Percentiles rank a stretch among this genome's conserved stretches.
These are phyloP conservation scores for Sphagnum magellanicum DNA, from an alignment of 228 moss, liverwort and hornwort genomes.

Conservation along the genomic window DNA sequence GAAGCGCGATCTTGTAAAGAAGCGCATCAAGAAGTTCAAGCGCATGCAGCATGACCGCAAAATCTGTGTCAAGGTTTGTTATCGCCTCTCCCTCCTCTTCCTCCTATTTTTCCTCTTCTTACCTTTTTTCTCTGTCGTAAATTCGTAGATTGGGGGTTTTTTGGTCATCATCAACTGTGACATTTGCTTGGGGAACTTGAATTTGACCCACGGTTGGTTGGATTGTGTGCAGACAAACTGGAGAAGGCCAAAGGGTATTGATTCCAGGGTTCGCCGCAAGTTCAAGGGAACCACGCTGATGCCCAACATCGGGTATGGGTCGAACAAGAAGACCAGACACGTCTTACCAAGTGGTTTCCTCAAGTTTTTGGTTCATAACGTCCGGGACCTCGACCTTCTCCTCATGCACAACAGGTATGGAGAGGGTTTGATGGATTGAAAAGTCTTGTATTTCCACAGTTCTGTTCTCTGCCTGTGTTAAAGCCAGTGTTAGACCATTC, in stretches of 20 bases:
- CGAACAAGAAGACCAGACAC: slow-evolving; percentile 84
- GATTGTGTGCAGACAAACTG: slow-evolving; percentile 43
- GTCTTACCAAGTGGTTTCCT: slow-evolving; percentile 75
- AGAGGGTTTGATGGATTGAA: not conserved
- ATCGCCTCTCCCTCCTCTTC: too few relatives aligned
- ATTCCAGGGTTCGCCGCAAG: slow-evolving; percentile 73
- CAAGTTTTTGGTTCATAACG: slow-evolving; percentile 89
- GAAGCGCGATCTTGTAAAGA: slow-evolving; percentile 63
- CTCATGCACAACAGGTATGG: slow-evolving; percentile 80
- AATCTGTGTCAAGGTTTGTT: slow-evolving; percentile 48
- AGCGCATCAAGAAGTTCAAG: slow-evolving; percentile 75
- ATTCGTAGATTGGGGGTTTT: too few relatives aligned
- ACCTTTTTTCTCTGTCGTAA: too few relatives aligned
- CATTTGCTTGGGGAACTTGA: too few relatives aligned
- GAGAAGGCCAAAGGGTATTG: slow-evolving; percentile 86
- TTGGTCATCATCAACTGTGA: too few relatives aligned
- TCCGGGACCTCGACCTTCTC: slow-evolving; percentile 72
- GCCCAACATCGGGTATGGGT: slow-evolving; percentile 85
- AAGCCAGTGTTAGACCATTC: too few relatives aligned
- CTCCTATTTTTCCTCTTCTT: too few relatives aligned
- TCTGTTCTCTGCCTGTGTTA: not conserved
- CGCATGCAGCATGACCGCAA: slow-evolving; percentile 57
- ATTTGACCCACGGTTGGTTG: too few relatives aligned
- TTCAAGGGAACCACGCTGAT: slow-evolving; percentile 80
- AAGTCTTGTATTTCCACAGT: not conserved